Base-by-base conservation (phyloP, 108 stramenopile species). In the Fragilariopsis cylindrus region DNA sequence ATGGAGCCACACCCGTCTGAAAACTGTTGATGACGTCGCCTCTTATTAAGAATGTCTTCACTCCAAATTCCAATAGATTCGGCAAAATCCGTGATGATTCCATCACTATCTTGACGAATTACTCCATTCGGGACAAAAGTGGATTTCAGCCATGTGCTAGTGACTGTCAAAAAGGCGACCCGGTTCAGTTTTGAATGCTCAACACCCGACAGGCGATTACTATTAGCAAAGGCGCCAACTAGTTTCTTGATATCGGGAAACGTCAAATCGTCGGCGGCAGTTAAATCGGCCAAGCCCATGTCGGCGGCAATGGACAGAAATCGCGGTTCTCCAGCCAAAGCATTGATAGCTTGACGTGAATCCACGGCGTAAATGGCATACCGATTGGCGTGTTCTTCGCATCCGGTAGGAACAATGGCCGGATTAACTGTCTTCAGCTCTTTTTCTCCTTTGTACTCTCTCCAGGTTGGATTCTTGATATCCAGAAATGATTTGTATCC, bases 361-460 rank as follows among this genome's bases (percentile, higher is more conserved):
- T 88, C 87, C 0, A 88, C 83, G 21, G 82, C 58, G 30, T 88
- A 88, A 13, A 88, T 74, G 48, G 77, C 83, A 73, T 88, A 85
- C 48, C 82, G 65, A 55, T 88, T 88, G 60, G 85, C 85, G 52
- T 88, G 87, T 60, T 88, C 85, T 15, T 82, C 57, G 71, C 87
- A 88, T 43, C 87, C 87, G 40, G 69, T 83, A 9, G 85, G 70
- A 56, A 81, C 66, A 5, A 88, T 83, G 73, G 79, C 72, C 19
- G 65, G 53, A 48, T 88, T 88, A 48, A 88, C 79, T 7, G 81
- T 19, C 9, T 82, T 80, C 46, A 16, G 21, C 46, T 66, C 65
- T n/a, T 15, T 11, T 57, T 85, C 85, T 5, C 68, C 54, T 9
- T 63, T 71, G 64, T 88, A 84, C 58, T 88, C 77, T 21, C 87